Evolutionary conservation across 169 alveolate genomes (phyloP).

Genomic region (Plasmodium coatneyi): DNA sequence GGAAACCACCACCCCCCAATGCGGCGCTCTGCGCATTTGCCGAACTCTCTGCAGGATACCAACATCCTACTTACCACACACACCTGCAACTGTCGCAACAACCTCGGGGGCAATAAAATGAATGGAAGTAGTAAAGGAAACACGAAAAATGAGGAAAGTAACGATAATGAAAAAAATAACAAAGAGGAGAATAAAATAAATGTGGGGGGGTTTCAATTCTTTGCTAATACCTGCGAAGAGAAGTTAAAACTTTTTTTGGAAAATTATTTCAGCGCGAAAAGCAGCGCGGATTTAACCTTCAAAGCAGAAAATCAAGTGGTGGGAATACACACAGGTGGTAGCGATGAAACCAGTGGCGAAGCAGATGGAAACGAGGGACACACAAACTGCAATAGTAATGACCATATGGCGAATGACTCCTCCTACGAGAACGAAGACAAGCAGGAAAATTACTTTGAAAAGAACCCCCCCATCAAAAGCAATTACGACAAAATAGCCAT

Average conservation of each 20-base stretch:
- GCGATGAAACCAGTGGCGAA: neutral
- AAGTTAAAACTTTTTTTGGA: slow-evolving; percentile 42
- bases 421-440: slow-evolving; percentile 43
- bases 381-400: neutral
- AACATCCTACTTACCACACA: neutral
- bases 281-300: neutral
- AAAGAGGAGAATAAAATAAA: slow-evolving; percentile 49
- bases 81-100: neutral
- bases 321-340: neutral
- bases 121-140: slow-evolving; percentile 20
- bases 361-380: neutral
- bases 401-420: slow-evolving; percentile 19
- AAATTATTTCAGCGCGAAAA: slow-evolving; percentile 45
- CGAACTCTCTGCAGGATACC: neutral
- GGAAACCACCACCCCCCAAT: neutral
- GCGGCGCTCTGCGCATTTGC: neutral
- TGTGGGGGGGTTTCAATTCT: slow-evolving; percentile 59
- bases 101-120: neutral
- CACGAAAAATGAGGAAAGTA: slow-evolving; percentile 8
- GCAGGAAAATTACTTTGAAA: slow-evolving; percentile 13
- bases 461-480: slow-evolving; percentile 32
- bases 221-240: slow-evolving; percentile 65
- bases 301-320: slow-evolving; percentile 17
- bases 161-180: slow-evolving; percentile 40
- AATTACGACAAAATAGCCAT: slow-evolving; percentile 68